Conservation (phyloP, 2,329 filamentous ascomycete species). For the Neurospora sp. region DNA sequence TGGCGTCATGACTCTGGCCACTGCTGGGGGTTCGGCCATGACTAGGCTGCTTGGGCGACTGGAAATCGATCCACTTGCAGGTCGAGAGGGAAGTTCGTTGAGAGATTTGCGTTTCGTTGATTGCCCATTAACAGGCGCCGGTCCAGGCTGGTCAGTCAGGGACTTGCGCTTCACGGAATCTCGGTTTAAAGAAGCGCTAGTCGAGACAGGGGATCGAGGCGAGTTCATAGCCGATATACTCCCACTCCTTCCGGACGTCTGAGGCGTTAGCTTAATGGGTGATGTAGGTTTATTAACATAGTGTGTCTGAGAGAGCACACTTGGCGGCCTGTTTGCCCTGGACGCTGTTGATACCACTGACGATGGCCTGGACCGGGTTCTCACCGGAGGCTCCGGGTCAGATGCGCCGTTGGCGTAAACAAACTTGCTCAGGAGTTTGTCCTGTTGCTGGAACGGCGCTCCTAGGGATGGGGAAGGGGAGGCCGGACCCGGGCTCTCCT, state of each 20-base stretch:
- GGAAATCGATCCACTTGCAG: conserved; percentile 22
- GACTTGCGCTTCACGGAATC: conserved; percentile 30
- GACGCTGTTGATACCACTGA: conserved; percentile 38
- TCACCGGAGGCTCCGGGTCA: conserved; percentile 31
- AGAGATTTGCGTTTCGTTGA: conserved; percentile 32
- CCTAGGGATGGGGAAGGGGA: conserved; percentile 25
- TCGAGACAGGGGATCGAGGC: conserved; percentile 15
- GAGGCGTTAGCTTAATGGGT: conserved; percentile 34
- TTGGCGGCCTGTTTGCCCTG: conserved; percentile 32
- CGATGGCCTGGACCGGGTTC: conserved; percentile 28
- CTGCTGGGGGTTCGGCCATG: conserved; percentile 27
- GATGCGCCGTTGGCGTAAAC: conserved; percentile 63
- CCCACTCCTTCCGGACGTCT: conserved; percentile 10
- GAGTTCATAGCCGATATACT: conserved; percentile 4
- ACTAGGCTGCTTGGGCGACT: conserved; percentile 28
- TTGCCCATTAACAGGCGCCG: conserved; percentile 12
- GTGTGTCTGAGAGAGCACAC: conserved; percentile 20
- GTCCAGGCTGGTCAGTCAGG: conserved; percentile 28
- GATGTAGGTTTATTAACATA: conserved; percentile 36
- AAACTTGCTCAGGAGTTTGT: conserved; percentile 50
- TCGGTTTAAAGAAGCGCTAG: conserved; percentile 8
- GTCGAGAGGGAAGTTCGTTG: conserved; percentile 26
- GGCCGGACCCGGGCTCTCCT: conserved; percentile 25
- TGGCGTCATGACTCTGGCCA: conserved; percentile 27
- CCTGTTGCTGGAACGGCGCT: conserved; percentile 18